These are phyloP conservation scores for Albizia julibrissin DNA, from an alignment of 306 rosid genomes.

Conservation along the genomic window DNA sequence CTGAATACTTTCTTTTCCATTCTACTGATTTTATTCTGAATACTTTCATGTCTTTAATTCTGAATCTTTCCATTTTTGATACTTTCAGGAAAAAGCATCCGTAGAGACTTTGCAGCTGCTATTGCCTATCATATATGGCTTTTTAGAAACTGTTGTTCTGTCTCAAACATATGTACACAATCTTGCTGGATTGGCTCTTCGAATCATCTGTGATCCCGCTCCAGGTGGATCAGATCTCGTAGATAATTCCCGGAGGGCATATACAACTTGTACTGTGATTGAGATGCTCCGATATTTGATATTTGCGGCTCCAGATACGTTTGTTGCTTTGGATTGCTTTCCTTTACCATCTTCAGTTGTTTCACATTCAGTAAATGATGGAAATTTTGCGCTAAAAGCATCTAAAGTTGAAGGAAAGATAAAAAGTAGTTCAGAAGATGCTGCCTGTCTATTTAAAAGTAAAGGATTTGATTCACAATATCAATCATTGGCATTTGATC, in stretches of 20 bases:
- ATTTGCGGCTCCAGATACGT: slow-evolving; percentile 82
- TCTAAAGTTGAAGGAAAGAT: slow-evolving; percentile 61
- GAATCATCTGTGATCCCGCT: slow-evolving; percentile 76
- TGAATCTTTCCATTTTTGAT: slow-evolving; percentile 33
- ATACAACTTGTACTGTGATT: slow-evolving; percentile 70
- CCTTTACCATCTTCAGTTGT: slow-evolving; percentile 77
- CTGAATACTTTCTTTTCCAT: slow-evolving; percentile 1
- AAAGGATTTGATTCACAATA: slow-evolving; percentile 57
- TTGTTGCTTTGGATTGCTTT: slow-evolving; percentile 94
- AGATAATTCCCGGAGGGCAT: slow-evolving; percentile 85
- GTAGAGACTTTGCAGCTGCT: slow-evolving; percentile 84
- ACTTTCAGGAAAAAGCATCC: slow-evolving; percentile 76
- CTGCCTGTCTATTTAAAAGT: slow-evolving; percentile 38
- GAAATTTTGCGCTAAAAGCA: slow-evolving; percentile 61
- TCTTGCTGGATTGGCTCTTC: slow-evolving; percentile 79
- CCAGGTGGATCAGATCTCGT: slow-evolving; percentile 98
- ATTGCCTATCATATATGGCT: slow-evolving; percentile 86
- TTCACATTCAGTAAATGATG: slow-evolving; percentile 68
- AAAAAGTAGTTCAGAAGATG: slow-evolving; percentile 59
- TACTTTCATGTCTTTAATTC: slow-evolving; percentile 25
- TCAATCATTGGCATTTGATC: slow-evolving; percentile 62
- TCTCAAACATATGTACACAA: slow-evolving; percentile 86
- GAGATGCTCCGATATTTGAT: slow-evolving; percentile 92
- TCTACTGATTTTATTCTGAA: neutral
- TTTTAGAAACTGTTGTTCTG: slow-evolving; percentile 75